Percentiles rank a stretch among this genome's conserved stretches.
phyloP scores from a whole-genome alignment of 2,329 filamentous ascomycete genomes.

The Hortaea sp. region DNA sequence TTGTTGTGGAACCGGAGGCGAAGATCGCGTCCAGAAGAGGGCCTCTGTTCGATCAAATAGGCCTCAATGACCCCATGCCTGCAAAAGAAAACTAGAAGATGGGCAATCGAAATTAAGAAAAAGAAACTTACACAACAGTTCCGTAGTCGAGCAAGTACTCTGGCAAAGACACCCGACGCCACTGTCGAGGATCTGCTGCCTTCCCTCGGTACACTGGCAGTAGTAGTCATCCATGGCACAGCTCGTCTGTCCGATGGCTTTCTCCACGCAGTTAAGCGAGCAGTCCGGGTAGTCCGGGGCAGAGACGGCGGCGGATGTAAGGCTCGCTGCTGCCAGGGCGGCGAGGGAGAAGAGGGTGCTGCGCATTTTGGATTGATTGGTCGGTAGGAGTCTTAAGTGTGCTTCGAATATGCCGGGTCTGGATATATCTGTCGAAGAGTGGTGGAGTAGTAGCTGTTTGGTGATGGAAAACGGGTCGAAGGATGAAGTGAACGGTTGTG shows the following conservation, averaged over 20 bases:
- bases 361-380: background rate
- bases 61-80: no score
- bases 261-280: constrained; percentile 35
- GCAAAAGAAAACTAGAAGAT: no score
- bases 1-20: no score
- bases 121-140: no score
- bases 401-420: background rate
- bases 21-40: no score
- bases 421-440: background rate
- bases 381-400: background rate
- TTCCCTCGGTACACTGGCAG: constrained; percentile 43
- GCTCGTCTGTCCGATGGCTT: constrained; percentile 37
- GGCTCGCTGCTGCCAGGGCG: background rate
- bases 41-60: no score
- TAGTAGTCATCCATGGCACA: constrained; percentile 38
- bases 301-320: constrained; percentile 3
- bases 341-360: background rate
- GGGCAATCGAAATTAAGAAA: no score
- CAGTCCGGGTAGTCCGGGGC: constrained; percentile 9
- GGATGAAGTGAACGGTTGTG: no score
- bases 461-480: no score
- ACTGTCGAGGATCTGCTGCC: constrained; percentile 21
- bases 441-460: background rate
- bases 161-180: constrained; percentile 32
- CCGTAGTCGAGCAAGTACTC: constrained; percentile 19